Percentiles rank a stretch among this genome's conserved stretches.
These are phyloP conservation scores for Pleurotus citrinopileatus DNA, from an alignment of 768 basidiomycete species.

Conservation along the genomic window DNA sequence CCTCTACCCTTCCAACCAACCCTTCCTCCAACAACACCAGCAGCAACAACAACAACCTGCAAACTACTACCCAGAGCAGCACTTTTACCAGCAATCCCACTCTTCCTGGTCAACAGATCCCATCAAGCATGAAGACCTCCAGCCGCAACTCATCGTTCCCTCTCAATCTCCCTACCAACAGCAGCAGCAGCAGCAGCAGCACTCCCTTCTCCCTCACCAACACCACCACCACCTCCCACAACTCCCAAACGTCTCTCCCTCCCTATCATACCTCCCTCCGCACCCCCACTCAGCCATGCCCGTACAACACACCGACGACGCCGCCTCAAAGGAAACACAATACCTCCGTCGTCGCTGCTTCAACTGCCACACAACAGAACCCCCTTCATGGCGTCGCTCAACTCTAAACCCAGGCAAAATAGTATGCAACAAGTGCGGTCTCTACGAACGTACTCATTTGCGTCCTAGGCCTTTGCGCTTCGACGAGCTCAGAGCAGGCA, in stretches of 20 bases:
- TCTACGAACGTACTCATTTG: constrained; percentile 87
- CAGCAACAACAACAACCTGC: constrained; percentile 31
- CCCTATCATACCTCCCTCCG: constrained; percentile 26
- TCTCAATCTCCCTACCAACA: constrained; percentile 55
- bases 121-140: constrained; percentile 35
- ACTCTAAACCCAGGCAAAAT: constrained; percentile 91
- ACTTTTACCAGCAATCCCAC: constrained; percentile 29
- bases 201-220: constrained; percentile 57
- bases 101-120: too few relatives aligned
- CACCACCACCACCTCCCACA: constrained; percentile 52
- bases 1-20: constrained; percentile 24
- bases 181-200: constrained; percentile 29
- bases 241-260: too few relatives aligned
- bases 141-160: constrained; percentile 55
- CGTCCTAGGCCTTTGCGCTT: constrained; percentile 82
- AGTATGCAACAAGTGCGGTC: constrained; percentile 91
- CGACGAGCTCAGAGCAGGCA: constrained; percentile 84
- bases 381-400: constrained; percentile 83
- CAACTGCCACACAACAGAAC: constrained; percentile 91
- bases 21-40: constrained; percentile 40
- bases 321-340: constrained; percentile 87
- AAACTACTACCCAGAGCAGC: too few relatives aligned
- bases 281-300: constrained; percentile 50
- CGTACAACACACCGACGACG: constrained; percentile 88
- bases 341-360: constrained; percentile 85